phyloP scores from a whole-genome alignment of 768 basidiomycete genomes.

The Wakefieldia striispora region DNA sequence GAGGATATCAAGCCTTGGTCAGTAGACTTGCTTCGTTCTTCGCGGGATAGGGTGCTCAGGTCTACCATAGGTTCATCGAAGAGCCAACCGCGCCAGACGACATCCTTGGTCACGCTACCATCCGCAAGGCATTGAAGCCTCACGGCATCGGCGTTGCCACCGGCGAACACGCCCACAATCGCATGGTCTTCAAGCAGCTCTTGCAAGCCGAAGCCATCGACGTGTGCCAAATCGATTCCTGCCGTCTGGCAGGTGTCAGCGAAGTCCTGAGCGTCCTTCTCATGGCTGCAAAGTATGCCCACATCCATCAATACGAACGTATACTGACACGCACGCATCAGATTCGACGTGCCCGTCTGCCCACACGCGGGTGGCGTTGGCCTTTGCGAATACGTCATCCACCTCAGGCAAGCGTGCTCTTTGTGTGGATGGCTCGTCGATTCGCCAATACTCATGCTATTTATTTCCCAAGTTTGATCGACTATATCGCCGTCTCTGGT shows the following conservation, averaged over 20 bases:
- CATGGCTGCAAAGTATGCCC: conserved; percentile 83
- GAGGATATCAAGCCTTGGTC: conserved; percentile 85
- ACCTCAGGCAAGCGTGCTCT: conserved; percentile 55
- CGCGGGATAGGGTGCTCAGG: neutral
- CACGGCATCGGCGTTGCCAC: conserved; percentile 92
- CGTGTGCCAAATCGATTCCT: conserved; percentile 93
- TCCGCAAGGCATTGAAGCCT: conserved; percentile 79
- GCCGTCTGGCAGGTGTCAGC: conserved; percentile 89
- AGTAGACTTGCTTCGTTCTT: conserved; percentile 3
- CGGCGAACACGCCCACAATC: conserved; percentile 95
- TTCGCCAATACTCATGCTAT: conserved; percentile 1
- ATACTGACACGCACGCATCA: conserved; percentile 27
- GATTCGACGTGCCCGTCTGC: conserved; percentile 87
- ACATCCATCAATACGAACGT: neutral
- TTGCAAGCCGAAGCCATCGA: conserved; percentile 92
- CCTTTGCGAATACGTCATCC: conserved; percentile 91
- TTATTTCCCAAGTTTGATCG: conserved; percentile 63
- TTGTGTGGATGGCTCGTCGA: neutral
- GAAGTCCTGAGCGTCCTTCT: conserved; percentile 91
- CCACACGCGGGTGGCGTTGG: conserved; percentile 97
- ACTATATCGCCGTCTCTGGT: conserved; percentile 90
- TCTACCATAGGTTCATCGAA: conserved; percentile 78
- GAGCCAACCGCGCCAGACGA: conserved; percentile 97
- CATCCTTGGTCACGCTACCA: conserved; percentile 82
- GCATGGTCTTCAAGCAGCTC: conserved; percentile 96